Evolutionary conservation across 2,329 filamentous ascomycete species (phyloP), one percentile per base, ranked within the genome.

Genomic region (Clarireedia monteithiana): DNA sequence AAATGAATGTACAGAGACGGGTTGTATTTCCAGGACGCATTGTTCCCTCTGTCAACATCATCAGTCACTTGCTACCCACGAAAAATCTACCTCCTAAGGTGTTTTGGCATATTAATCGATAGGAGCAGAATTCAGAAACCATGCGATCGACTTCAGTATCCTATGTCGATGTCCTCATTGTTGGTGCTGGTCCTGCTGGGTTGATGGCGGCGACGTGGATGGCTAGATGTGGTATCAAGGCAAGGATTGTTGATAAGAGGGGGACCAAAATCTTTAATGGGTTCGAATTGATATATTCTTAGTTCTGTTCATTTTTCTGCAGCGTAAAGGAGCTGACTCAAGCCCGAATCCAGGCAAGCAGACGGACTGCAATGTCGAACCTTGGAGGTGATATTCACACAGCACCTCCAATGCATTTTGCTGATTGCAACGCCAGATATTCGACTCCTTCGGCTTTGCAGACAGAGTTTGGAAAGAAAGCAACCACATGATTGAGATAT

Each of bases 381-480:
- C 0, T 77, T 84, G 14, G 82, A 85, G 66, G 76, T 84, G 27
- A 80, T 20, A 12, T 34, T 9, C 4, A 42, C 17, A 82, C 49
- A 77, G 82, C 63, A 78, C 75, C 40, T 77, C 82, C 27, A 78
- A 75, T 0, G 73, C 82, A 2, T 70, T 73, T 42, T 42, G 12
- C 39, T 42, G 30, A 69, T 83, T 34, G 72, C 82, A 34, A 73
- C 5, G 5, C 15, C 84, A 90, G 68, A 86, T 89, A n/a, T 81
- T 89, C 55, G 84, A 90, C 62, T 83, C 80, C 50, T 86, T 90
- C 62, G 85, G 82, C 0, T 80, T 90, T 57, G 82, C 75, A 2
- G 79, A 88, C 60, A 72, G 78, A 4, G 79, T 77, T 1, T 83
- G 82, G 79, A 83, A 82, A 48, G 85, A 88, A 62, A 77, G 80